Base-by-base conservation (phyloP, 2,329 filamentous ascomycete genomes). In the Colletotrichum plurivorum region DNA sequence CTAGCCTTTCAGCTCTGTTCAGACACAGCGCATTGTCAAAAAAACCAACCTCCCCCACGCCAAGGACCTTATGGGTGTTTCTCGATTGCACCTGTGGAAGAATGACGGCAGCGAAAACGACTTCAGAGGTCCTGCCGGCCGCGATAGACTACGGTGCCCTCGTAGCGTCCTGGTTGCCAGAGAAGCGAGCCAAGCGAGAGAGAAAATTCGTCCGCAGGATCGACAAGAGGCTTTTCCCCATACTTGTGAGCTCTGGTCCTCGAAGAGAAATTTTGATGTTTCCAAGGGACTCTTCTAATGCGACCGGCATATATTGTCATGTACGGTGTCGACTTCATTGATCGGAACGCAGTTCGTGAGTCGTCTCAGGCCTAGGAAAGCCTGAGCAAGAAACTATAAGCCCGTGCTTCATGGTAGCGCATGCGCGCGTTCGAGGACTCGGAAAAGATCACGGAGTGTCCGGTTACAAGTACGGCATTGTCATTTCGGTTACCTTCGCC, bases 311-410 rank as follows among this genome's bases (percentile, higher is more conserved):
- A 70, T 68, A 68, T 71, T 25, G 48, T 90, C 60, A 88, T 90
- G 84, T 90, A 90, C 72, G 87, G 90, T 69, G 79, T 90, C 78
- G 91, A 90, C 73, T 90, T 89, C 76, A 77, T 90, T 53, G 87
- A 78, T 43, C 72, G 76, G 0, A 78, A 78, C 41, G 75, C 75
- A 16, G 67, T 78, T 10, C 75, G 45, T 52, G 18, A 43, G 36
- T 43, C 13, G 4, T 25, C 22, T 4, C 22, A 1, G 3, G 5
- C 22, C 4, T 25, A 5, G 4, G 22, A 25, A 25, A 25, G 3
- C 49, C 9, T 43, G 10, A 25, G 5, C 3, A 5, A 13, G 13
- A 41, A 15, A 41, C 5, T 8, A 4, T 41, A 15, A 10, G 15
- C 5, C 31, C 15, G 15, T 15, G 31, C 18, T 2, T 1, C 39